These are phyloP conservation scores for Boletus subparvulus DNA, from an alignment of 768 basidiomycete genomes.

Conservation along the genomic window DNA sequence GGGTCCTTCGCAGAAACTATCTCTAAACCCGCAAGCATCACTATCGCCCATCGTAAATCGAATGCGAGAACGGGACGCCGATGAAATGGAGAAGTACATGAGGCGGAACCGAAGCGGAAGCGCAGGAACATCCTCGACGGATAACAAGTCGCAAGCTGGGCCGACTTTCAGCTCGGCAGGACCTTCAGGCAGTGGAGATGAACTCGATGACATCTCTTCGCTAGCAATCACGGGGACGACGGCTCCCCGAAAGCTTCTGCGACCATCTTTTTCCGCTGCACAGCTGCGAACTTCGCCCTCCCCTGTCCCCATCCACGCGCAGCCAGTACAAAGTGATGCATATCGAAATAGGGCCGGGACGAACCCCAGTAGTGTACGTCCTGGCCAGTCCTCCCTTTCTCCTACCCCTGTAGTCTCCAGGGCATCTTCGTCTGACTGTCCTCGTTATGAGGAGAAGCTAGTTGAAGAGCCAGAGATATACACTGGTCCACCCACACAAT, in stretches of 20 bases:
- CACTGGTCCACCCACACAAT: slow-evolving; percentile 67
- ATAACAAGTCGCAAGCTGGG: slow-evolving; percentile 62
- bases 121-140: slow-evolving; percentile 68
- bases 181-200: slow-evolving; percentile 54
- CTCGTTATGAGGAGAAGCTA: slow-evolving; percentile 36
- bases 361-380: slow-evolving; percentile 51
- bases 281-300: slow-evolving; percentile 61
- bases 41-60: slow-evolving; percentile 78
- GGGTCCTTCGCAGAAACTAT: slow-evolving; percentile 35
- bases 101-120: slow-evolving; percentile 82
- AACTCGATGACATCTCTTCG: slow-evolving; percentile 48
- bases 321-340: slow-evolving; percentile 42
- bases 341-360: slow-evolving; percentile 65
- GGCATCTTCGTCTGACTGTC: slow-evolving; percentile 58
- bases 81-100: slow-evolving; percentile 85
- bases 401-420: slow-evolving; percentile 44
- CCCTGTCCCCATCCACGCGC: slow-evolving; percentile 32
- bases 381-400: slow-evolving; percentile 42
- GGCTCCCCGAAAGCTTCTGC: slow-evolving; percentile 57
- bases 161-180: slow-evolving; percentile 47
- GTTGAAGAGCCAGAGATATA: slow-evolving; percentile 51
- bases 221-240: slow-evolving; percentile 51
- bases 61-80: slow-evolving; percentile 81
- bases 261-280: slow-evolving; percentile 77
- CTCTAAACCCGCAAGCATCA: slow-evolving; percentile 42